Evolutionary conservation across 75 land plant genomes (phyloP), one percentile per base, ranked within the genome.

Genomic region (Cupressus sempervirens): DNA sequence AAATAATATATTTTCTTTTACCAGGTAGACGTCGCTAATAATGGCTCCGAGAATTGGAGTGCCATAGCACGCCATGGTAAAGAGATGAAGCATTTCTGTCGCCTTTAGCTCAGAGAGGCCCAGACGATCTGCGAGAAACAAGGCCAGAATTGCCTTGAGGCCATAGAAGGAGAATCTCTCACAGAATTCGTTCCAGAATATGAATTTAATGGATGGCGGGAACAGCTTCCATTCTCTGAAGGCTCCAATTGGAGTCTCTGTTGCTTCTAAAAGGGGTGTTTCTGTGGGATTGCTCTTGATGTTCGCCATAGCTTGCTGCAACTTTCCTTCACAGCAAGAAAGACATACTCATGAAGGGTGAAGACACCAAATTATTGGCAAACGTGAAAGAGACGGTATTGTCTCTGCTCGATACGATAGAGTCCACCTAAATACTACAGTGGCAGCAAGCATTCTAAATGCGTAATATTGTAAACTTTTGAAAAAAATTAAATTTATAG

Each of bases 81-180:
- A 89, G 54, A 89, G 85, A 84, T 89, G 90, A 41, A 89, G 83
- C 53, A 87, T 65, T 88, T 89, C 90, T 46, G 90, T 89, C 40
- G 90, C 83, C 40, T 48, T 38, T 8, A 74, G 82, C 76, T 89
- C 88, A 15, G 85, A 83, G 18, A 89, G 54, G 5, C 80, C 82
- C 65, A 89, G 73, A 4, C 80, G 81, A 52, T 86, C 86, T 76
- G 84, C n/a, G 82, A 89, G 79, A 58, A 83, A 89, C 3, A 89
- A 82, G 32, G 86, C 90, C 53, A 89, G 86, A 16, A 89, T 89
- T 18, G 90, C 72, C 85, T 80, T 89, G 83, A 89, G 84, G 75
- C 90, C 90, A 72, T 89, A 89, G 53, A 87, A 89, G 34, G 88
- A 89, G 74, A 89, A 89, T 46, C 90, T 77, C 83, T 89, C 90